These are phyloP conservation scores for Nakaseomyces uthaithaninus DNA, from an alignment of 1,139 yeast species.

Conservation along the genomic window DNA sequence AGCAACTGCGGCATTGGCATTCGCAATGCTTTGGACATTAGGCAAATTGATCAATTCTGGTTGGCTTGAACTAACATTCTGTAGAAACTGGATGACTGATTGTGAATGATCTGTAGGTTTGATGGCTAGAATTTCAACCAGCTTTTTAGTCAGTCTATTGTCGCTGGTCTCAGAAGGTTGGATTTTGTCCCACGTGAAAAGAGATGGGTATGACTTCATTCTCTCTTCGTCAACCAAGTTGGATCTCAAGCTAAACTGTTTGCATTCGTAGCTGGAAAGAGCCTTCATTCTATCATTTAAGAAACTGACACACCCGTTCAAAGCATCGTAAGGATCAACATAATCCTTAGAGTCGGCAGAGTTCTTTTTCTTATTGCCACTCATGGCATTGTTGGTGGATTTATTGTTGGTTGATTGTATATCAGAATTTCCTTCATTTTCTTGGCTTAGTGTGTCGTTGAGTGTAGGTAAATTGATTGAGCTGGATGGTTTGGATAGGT, in stretches of 20 bases:
- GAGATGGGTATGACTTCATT: constrained; percentile 35
- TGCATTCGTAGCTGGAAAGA: constrained; percentile 27
- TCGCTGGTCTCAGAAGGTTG: constrained; percentile 25
- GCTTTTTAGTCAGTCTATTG: constrained; percentile 26
- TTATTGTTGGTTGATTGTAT: constrained; percentile 7
- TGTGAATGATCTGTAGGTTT: constrained; percentile 31
- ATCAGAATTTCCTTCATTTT: constrained; percentile 7
- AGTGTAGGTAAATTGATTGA: constrained; percentile 65
- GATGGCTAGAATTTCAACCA: constrained; percentile 30
- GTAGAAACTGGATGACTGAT: constrained; percentile 29
- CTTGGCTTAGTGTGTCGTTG: constrained; percentile 40
- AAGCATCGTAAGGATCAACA: constrained; percentile 31
- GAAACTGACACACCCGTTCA: constrained; percentile 31
- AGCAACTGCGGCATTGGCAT: constrained; percentile 8
- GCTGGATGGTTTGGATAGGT: constrained; percentile 36
- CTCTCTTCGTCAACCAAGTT: constrained; percentile 33
- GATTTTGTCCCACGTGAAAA: constrained; percentile 37
- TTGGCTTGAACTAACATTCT: constrained; percentile 18
- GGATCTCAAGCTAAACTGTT: constrained; percentile 33
- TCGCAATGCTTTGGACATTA: constrained; percentile 12
- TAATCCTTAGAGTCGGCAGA: constrained; percentile 20
- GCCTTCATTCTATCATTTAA: constrained; percentile 33
- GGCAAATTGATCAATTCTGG: constrained; percentile 7
- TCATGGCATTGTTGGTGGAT: constrained; percentile 14
- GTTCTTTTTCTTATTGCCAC: constrained; percentile 17